Evolutionary conservation across 306 rosid species (phyloP).

Genomic region (Quercus wislizeni): DNA sequence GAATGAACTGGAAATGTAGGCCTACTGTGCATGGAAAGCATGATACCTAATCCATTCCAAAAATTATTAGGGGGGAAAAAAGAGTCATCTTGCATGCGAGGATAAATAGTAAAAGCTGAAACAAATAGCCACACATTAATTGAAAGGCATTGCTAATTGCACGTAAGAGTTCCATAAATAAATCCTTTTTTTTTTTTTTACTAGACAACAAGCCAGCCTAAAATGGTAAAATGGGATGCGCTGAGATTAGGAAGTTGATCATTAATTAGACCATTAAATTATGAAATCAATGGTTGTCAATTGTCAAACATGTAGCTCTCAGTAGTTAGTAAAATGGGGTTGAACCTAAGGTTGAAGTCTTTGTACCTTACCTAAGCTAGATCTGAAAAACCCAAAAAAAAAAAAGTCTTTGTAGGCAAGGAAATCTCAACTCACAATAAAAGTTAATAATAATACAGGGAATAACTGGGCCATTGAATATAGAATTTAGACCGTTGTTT

Average conservation of each 20-base stretch:
- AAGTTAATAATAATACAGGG: too few species aligned
- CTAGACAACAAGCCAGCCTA: background rate
- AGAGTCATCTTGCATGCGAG: background rate
- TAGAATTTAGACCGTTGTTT: too few species aligned
- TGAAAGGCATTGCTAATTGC: too few species aligned
- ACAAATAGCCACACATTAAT: too few species aligned
- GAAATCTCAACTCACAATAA: too few species aligned
- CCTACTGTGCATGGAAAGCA: background rate
- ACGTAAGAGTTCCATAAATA: background rate
- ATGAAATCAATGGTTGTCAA: background rate
- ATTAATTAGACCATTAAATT: background rate
- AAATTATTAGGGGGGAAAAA: background rate
- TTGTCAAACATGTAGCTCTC: background rate
- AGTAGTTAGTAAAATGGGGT: background rate
- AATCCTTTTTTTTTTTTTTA: background rate
- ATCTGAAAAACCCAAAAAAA: too few species aligned
- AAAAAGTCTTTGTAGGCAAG: too few species aligned
- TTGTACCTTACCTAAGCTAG: too few species aligned
- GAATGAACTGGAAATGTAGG: background rate
- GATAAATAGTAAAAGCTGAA: background rate
- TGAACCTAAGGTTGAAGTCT: background rate
- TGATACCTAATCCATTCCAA: background rate
- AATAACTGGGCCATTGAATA: too few species aligned
- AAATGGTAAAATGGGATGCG: background rate
- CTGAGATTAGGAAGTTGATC: background rate